These are phyloP conservation scores for Candida insectalens DNA, from an alignment of 805 yeast genomes.

Conservation along the genomic window DNA sequence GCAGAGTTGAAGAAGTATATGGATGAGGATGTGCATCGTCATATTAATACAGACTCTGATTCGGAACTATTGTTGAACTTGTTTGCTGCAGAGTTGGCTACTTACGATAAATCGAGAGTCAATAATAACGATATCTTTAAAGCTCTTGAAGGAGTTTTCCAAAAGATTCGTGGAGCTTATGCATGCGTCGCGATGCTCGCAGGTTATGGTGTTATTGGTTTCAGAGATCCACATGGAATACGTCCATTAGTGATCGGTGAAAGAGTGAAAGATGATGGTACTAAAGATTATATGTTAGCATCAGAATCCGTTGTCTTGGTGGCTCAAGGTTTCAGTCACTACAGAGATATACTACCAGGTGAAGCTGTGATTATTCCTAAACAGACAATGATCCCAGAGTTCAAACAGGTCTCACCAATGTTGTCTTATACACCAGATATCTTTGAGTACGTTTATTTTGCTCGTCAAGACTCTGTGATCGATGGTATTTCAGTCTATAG, in stretches of 20 bases:
- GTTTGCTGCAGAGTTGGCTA: conserved; percentile 86
- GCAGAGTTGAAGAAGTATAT: conserved; percentile 64
- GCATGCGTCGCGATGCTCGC: conserved; percentile 94
- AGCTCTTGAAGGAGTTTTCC: conserved; percentile 77
- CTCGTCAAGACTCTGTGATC: conserved; percentile 91
- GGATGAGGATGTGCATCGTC: conserved; percentile 93
- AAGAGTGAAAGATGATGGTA: conserved; percentile 58
- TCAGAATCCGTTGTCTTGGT: conserved; percentile 91
- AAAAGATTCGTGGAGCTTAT: conserved; percentile 87
- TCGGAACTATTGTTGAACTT: conserved; percentile 83
- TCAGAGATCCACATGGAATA: conserved; percentile 95
- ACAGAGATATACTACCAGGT: conserved; percentile 85
- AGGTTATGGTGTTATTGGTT: conserved; percentile 91
- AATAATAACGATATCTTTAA: conserved; percentile 81
- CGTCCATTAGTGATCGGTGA: conserved; percentile 87
- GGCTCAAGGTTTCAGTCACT: conserved; percentile 77
- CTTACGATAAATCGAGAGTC: conserved; percentile 87
- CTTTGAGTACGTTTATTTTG: conserved; percentile 95
- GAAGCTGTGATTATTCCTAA: conserved; percentile 94
- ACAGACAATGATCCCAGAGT: conserved; percentile 59
- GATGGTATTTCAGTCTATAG: conserved; percentile 97
- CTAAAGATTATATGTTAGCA: conserved; percentile 85
- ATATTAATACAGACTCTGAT: conserved; percentile 94
- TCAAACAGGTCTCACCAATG: conserved; percentile 76
- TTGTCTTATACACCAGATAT: conserved; percentile 85